A percentile compares a stretch with the other conserved stretches of the same genome.
Evolutionary conservation across 768 basidiomycete species (phyloP).

Genomic region (Lactifluus echinatus): DNA sequence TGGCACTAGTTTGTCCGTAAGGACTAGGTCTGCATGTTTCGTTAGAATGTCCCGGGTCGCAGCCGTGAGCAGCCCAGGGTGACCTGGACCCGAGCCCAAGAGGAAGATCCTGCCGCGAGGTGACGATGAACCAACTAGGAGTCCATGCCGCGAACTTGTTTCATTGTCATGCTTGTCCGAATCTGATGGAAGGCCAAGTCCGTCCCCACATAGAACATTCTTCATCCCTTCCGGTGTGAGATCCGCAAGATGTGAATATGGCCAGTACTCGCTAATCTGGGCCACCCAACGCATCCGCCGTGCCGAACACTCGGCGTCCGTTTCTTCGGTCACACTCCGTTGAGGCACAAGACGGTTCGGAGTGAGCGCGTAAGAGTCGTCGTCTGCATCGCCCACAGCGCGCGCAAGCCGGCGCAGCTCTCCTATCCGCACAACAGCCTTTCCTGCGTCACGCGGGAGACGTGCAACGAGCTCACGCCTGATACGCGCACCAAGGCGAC

Average conservation of each 20-base stretch:
- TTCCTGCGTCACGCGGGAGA: slow-evolving; percentile 64
- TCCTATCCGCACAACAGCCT: slow-evolving; percentile 68
- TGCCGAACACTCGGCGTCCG: slow-evolving; percentile 30
- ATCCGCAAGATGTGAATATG: slow-evolving; percentile 61
- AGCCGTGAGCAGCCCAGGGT: slow-evolving; percentile 83
- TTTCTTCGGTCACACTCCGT: slow-evolving; percentile 40
- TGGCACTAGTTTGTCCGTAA: slow-evolving; percentile 96
- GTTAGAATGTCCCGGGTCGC: slow-evolving; percentile 80
- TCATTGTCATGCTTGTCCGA: slow-evolving; percentile 1
- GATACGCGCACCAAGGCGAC: slow-evolving; percentile 71
- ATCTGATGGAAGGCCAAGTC: slow-evolving; percentile 19
- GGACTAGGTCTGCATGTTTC: slow-evolving; percentile 71
- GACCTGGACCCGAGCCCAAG: slow-evolving; percentile 92
- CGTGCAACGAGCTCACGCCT: slow-evolving; percentile 72
- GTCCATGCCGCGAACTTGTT: slow-evolving; percentile 22
- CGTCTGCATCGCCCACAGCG: slow-evolving; percentile 36
- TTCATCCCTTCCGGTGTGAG: slow-evolving; percentile 64
- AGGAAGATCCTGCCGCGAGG: slow-evolving; percentile 70
- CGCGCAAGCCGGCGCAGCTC: slow-evolving; percentile 50
- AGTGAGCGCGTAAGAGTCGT: slow-evolving; percentile 46
- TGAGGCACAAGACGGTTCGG: slow-evolving; percentile 66
- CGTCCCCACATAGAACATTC: slow-evolving; percentile 42
- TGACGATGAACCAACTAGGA: slow-evolving; percentile 23
- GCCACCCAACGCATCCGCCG: slow-evolving; percentile 89
- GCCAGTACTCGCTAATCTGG: slow-evolving; percentile 96